phyloP scores from a whole-genome alignment of 495 filamentous ascomycete genomes.

The Massariosphaeria phaeospora region DNA sequence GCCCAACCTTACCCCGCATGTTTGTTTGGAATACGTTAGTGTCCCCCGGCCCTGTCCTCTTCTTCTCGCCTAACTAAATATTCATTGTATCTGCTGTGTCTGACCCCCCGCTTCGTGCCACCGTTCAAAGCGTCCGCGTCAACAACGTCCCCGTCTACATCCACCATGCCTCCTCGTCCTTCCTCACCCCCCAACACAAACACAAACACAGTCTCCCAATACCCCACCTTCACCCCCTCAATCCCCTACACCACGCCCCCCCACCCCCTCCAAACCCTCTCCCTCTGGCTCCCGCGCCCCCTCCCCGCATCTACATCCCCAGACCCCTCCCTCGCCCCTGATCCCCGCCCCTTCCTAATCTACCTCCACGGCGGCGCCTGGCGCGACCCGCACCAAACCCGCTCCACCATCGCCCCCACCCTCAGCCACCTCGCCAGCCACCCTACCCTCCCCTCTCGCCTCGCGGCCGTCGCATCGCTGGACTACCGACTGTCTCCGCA shows the following conservation, averaged over 20 bases:
- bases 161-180: too few relatives aligned
- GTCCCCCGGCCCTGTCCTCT: too few relatives aligned
- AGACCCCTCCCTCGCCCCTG: background rate
- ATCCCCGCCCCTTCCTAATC: background rate
- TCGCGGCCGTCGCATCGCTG: constrained; percentile 30
- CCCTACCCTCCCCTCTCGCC: background rate
- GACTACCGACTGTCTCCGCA: constrained; percentile 34
- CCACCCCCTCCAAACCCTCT: constrained; percentile 19
- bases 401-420: constrained; percentile 8
- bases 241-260: constrained; percentile 21
- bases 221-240: background rate
- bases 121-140: too few relatives aligned
- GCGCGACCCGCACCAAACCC: constrained; percentile 30
- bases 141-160: too few relatives aligned
- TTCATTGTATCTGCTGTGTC: too few relatives aligned
- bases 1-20: too few relatives aligned
- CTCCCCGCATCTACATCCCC: constrained; percentile 1
- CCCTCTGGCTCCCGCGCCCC: constrained; percentile 29
- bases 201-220: too few relatives aligned
- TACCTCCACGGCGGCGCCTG: constrained; percentile 37
- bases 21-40: too few relatives aligned
- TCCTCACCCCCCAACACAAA: too few relatives aligned
- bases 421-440: constrained; percentile 15
- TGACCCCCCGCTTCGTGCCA: too few relatives aligned
- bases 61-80: too few relatives aligned